Percentiles rank a stretch among this genome's conserved stretches.
phyloP scores from a whole-genome alignment of 768 basidiomycete genomes.

The Calocybe gangraenosa region DNA sequence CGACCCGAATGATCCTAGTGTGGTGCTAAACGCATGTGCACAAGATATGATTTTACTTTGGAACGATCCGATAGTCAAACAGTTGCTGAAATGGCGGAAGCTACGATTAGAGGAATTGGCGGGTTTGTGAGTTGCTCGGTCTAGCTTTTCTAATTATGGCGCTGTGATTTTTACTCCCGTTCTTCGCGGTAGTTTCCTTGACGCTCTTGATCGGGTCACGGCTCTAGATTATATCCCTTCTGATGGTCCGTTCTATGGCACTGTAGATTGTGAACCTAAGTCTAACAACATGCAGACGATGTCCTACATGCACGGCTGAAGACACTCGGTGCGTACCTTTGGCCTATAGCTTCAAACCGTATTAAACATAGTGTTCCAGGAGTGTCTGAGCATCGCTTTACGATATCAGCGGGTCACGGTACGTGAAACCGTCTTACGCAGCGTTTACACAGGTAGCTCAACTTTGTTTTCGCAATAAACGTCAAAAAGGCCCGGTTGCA shows the following conservation, averaged over 20 bases:
- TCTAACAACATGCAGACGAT: slow-evolving; percentile 46
- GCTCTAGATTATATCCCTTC: slow-evolving; percentile 59
- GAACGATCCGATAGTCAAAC: slow-evolving; percentile 51
- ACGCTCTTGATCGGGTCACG: slow-evolving; percentile 61
- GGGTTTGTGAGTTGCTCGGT: slow-evolving; percentile 60
- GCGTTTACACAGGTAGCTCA: too few relatives aligned
- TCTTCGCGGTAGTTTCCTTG: slow-evolving; percentile 52
- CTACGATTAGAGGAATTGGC: slow-evolving; percentile 63
- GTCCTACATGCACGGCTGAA: slow-evolving; percentile 69
- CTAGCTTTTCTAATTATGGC: too few relatives aligned
- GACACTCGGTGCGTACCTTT: slow-evolving; percentile 35
- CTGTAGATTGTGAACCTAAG: too few relatives aligned
- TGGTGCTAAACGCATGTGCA: slow-evolving; percentile 51
- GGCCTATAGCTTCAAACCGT: neutral
- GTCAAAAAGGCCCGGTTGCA: slow-evolving; percentile 22
- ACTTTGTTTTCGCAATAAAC: too few relatives aligned
- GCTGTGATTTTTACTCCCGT: slow-evolving; percentile 1
- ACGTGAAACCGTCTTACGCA: slow-evolving; percentile 16
- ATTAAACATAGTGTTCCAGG: slow-evolving; percentile 28
- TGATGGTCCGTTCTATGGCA: slow-evolving; percentile 40
- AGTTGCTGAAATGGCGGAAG: slow-evolving; percentile 48
- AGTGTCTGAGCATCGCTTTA: slow-evolving; percentile 69
- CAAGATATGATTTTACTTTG: slow-evolving; percentile 66
- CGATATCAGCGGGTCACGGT: slow-evolving; percentile 40
- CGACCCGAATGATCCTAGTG: slow-evolving; percentile 52